Evolutionary conservation across 31 red algal species (phyloP).

Genomic region (Asparagopsis taxiformis): DNA sequence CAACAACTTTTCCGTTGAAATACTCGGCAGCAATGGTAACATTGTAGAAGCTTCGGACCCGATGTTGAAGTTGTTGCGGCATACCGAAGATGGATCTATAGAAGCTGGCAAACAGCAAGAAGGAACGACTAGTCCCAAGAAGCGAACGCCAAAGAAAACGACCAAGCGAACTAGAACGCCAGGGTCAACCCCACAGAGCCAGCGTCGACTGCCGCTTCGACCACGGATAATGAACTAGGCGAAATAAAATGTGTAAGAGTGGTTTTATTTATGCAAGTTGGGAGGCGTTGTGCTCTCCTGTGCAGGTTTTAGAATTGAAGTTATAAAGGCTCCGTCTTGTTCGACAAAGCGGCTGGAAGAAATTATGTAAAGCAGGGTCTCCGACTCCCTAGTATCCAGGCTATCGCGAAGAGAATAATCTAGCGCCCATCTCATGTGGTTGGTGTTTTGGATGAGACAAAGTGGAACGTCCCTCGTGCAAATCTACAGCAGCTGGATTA

Average conservation of each 20-base stretch:
- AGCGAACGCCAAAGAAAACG: slow-evolving; percentile 22
- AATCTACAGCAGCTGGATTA: neutral
- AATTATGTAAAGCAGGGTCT: neutral
- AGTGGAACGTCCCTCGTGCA: neutral
- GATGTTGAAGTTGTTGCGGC: slow-evolving; percentile 3
- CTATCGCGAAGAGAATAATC: neutral
- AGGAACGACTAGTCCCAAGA: too few species aligned
- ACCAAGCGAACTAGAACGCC: slow-evolving; percentile 22
- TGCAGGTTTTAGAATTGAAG: neutral
- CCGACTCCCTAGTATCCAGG: neutral
- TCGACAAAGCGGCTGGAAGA: neutral
- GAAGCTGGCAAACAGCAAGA: too few species aligned
- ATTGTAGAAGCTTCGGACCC: slow-evolving; percentile 40
- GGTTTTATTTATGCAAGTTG: neutral
- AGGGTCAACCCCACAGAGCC: slow-evolving; percentile 17
- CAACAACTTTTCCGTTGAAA: slow-evolving; percentile 49
- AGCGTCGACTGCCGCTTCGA: slow-evolving; percentile 24
- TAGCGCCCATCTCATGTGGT: neutral
- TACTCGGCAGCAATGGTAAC: slow-evolving; percentile 10
- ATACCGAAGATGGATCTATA: too few species aligned
- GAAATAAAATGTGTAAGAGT: neutral
- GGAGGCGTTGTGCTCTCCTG: neutral
- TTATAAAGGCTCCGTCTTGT: neutral
- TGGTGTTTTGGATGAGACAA: too few species aligned
- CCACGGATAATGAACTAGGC: slow-evolving; percentile 8